Evolutionary conservation across 345 rosid species (phyloP).

Genomic region (Murraya koenigii): DNA sequence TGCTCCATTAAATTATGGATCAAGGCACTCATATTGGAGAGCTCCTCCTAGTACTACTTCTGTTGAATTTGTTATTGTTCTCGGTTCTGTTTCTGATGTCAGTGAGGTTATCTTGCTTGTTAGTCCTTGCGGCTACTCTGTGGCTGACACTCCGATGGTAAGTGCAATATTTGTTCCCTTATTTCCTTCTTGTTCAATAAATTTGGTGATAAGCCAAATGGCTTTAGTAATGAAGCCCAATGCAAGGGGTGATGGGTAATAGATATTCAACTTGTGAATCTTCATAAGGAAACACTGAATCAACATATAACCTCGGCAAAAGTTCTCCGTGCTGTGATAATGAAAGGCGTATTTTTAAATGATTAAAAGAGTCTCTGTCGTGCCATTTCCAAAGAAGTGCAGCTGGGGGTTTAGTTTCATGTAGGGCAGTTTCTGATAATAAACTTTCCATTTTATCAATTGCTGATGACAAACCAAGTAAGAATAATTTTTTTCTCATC

Average conservation of each 20-base stretch:
- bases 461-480: neutral
- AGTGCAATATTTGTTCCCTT: conserved; percentile 24
- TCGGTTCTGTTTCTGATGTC: conserved; percentile 74
- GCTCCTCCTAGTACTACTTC: conserved; percentile 64
- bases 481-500: neutral
- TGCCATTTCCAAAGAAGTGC: neutral
- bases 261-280: neutral
- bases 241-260: neutral
- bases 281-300: neutral
- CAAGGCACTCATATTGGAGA: conserved; percentile 70
- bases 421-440: neutral
- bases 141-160: conserved; percentile 73
- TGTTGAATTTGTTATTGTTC: conserved; percentile 69
- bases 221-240: neutral
- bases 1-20: conserved; percentile 59
- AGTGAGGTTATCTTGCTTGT: conserved; percentile 73
- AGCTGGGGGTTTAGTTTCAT: neutral
- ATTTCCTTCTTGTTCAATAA: conserved; percentile 7
- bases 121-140: conserved; percentile 95
- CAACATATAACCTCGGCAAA: neutral
- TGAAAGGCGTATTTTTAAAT: neutral
- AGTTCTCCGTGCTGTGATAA: neutral
- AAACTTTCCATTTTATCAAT: neutral
- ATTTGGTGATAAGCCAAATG: conserved; percentile 1
- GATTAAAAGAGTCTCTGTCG: neutral